Evolutionary conservation across 345 rosid genomes (phyloP), one percentile per base, ranked within the genome.

Genomic region (Gossypium stocksii): DNA sequence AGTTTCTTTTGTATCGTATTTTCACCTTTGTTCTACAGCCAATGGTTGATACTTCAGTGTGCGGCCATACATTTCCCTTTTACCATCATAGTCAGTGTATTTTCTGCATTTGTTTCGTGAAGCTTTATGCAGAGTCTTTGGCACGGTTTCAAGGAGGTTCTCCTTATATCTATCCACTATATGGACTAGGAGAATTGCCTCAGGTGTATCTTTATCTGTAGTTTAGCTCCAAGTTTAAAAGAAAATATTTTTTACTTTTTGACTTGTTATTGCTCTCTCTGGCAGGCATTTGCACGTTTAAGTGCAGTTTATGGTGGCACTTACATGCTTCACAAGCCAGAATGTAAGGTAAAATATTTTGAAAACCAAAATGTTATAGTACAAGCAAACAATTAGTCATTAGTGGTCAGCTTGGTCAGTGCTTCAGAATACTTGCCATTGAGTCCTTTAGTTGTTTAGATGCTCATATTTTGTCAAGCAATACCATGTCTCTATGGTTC

Each of bases 241-340:
- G 5, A 67, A 72, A 20, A 73, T 14, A 16, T 57, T 49, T 23
- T 29, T 69, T 73, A 3, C 16, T 23, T 56, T 70, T 71, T 71
- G 60, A 81, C 78, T 59, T 44, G 67, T 38, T 29, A 69, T 51
- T 20, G 1, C 70, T 34, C 48, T 66, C 75, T 76, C 83, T 78
- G 67, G 38, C 78, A 91, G 98, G 97, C 97, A 51, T 95, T 95
- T 81, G 97, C 99, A 1, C 95, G 97, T 25, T 80, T 90, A 71
- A 94, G 97, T 81, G 98, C 97, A 5, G 98, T 94, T 66, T 92
- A 93, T 43, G 96, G 97, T 52, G 97, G 98, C 43, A 93, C 97
- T 68, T 93, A 95, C 90, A 95, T 95, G 99, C 97, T 95, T 25
- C 91, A 87, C 87, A 95, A 93, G 80, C 93, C 97, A 71, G 90